These are phyloP conservation scores for Pterocarpus macrocarpus DNA, from an alignment of 306 rosid genomes.

Conservation along the genomic window DNA sequence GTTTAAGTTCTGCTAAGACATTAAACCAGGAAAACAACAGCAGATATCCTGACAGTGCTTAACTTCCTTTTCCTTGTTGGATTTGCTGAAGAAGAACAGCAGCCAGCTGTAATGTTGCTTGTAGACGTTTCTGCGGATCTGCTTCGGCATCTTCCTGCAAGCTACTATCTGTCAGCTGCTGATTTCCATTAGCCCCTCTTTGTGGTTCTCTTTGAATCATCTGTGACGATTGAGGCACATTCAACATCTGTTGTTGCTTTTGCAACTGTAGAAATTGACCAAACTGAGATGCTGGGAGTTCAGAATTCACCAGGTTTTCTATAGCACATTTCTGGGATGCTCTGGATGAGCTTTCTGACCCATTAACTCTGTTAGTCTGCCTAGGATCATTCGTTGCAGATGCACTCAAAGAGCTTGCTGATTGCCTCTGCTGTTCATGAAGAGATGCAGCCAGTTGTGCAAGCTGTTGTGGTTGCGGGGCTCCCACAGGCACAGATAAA, in stretches of 20 bases:
- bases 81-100: slow-evolving; percentile 95
- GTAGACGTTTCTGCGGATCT: slow-evolving; percentile 90
- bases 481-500: slow-evolving; percentile 54
- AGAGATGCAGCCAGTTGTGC: slow-evolving; percentile 82
- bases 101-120: slow-evolving; percentile 94
- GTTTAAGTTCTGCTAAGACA: neutral
- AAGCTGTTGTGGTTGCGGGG: slow-evolving; percentile 82
- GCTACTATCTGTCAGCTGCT: slow-evolving; percentile 51
- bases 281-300: slow-evolving; percentile 57
- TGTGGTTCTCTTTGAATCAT: slow-evolving; percentile 67
- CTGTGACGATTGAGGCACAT: slow-evolving; percentile 54
- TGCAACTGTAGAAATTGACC: slow-evolving; percentile 66
- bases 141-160: slow-evolving; percentile 67
- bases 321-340: slow-evolving; percentile 58
- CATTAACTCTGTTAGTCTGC: slow-evolving; percentile 53
- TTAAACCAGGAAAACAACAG: slow-evolving; percentile 17
- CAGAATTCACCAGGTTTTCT: slow-evolving; percentile 62
- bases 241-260: slow-evolving; percentile 64
- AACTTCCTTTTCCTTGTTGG: slow-evolving; percentile 89
- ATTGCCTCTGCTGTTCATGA: slow-evolving; percentile 77
- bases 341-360: slow-evolving; percentile 55
- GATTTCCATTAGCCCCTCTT: slow-evolving; percentile 64
- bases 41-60: slow-evolving; percentile 29
- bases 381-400: slow-evolving; percentile 58
- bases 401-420: slow-evolving; percentile 54